Evolutionary conservation across 345 rosid species (phyloP).

Genomic region (Erodium maritimum): DNA sequence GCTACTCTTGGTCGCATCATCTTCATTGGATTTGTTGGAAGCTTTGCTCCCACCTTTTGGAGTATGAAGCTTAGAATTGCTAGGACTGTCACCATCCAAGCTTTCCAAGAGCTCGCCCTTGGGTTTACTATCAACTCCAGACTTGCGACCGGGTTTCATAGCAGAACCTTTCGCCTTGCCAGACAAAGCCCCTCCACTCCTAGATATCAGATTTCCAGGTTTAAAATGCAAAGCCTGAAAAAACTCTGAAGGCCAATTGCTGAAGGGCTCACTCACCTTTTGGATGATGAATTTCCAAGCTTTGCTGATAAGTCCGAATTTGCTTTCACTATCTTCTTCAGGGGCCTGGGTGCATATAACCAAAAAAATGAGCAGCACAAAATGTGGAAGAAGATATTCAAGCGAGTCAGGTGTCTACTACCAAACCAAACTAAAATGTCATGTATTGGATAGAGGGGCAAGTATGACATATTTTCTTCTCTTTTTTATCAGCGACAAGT

Average conservation of each 20-base stretch:
- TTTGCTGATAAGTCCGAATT: conserved; percentile 23
- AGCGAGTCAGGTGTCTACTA: too few relatives aligned
- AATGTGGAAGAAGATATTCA: too few relatives aligned
- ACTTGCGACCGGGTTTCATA: conserved; percentile 20
- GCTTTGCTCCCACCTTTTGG: neutral
- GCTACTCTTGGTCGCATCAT: neutral
- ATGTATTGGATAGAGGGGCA: too few relatives aligned
- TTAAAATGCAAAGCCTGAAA: neutral
- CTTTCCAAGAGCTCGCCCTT: conserved; percentile 8
- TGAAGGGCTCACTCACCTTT: conserved; percentile 34
- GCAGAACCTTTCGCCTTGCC: conserved; percentile 37
- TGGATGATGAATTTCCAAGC: conserved; percentile 35
- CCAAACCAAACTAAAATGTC: too few relatives aligned
- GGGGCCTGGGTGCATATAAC: conserved; percentile 35
- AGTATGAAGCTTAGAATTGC: neutral
- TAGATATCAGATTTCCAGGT: conserved; percentile 13
- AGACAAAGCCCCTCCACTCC: conserved; percentile 55
- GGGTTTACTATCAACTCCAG: conserved; percentile 10
- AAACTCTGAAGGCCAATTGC: neutral
- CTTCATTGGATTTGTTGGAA: neutral
- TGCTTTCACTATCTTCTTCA: conserved; percentile 41
- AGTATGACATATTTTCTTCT: too few relatives aligned
- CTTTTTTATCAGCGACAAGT: too few relatives aligned
- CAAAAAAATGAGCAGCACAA: neutral
- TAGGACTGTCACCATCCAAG: conserved; percentile 13